Evolutionary conservation across 805 yeast genomes (phyloP).

Genomic region (Vanderwaltozyma yarrowii): DNA sequence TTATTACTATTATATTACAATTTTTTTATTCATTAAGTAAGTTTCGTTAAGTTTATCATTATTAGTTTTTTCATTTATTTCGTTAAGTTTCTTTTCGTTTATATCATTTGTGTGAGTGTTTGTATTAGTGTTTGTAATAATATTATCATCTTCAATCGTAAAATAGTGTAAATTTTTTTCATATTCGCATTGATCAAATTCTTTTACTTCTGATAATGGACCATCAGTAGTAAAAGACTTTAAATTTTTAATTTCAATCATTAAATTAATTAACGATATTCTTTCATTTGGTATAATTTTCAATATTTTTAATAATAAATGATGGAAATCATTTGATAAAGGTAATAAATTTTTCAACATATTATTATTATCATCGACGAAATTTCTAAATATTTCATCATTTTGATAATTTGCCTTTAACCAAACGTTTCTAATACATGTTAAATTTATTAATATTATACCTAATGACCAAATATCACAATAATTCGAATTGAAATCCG

Average conservation of each 20-base stretch:
- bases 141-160: too few relatives aligned
- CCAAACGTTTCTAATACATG: slow-evolving; percentile 88
- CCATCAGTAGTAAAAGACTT: slow-evolving; percentile 21
- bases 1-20: background rate
- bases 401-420: slow-evolving; percentile 55
- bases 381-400: slow-evolving; percentile 58
- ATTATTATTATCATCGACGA: slow-evolving; percentile 38
- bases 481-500: slow-evolving; percentile 48
- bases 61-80: too few relatives aligned
- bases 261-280: slow-evolving; percentile 14
- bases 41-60: too few relatives aligned
- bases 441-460: slow-evolving; percentile 65
- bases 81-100: too few relatives aligned
- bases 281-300: slow-evolving; percentile 28
- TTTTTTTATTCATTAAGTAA: background rate
- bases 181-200: slow-evolving; percentile 2
- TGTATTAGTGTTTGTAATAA: too few relatives aligned
- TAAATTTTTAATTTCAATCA: slow-evolving; percentile 16
- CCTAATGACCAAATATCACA: slow-evolving; percentile 88
- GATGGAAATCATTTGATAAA: slow-evolving; percentile 51
- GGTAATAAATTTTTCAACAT: slow-evolving; percentile 63
- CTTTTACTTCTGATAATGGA: slow-evolving; percentile 17
- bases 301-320: slow-evolving; percentile 33
- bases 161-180: too few relatives aligned
- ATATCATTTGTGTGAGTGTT: too few relatives aligned